Base-by-base conservation (phyloP, 371 early-diverging fungal species). In the Circinella umbellata region DNA sequence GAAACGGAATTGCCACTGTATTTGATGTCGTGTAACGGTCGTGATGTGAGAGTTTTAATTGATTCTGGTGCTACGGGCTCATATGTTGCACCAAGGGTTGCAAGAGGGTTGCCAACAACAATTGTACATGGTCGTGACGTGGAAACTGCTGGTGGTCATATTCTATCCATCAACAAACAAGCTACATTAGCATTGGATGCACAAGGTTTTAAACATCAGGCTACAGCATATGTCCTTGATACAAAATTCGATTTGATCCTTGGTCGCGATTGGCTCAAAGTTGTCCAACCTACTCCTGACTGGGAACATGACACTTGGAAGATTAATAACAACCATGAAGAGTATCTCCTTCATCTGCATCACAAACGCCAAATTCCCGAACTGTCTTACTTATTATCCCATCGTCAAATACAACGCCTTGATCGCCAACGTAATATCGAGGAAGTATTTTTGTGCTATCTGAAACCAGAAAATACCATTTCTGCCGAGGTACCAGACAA, bases 181-280 rank as follows among this genome's bases (percentile, higher is more conserved):
- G 60, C 38, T 37, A 60, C 60, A 35, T 60, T 60, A 27, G 10
- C 60, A 13, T 15, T 61, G 15, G 38, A 60, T 6, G 57, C 18
- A 1, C 34, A 39, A 37, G 67, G 67, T 20, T 39, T 37, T 42
- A 7, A 1, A 17, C 67, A 66, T 46, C 14, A 57, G 57, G n/a
- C 35, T n/a, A 9, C 37, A 46, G 68, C 68, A 18, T 61, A 68
- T 61, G 61, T 68, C 17, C 49, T 68, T 2, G 61, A 68, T 36
- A 68, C 48, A 5, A 68, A 68, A 37, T 68, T 68, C 48, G 68
- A 68, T 37, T 34, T 68, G 1, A 68, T 68, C 15, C 64, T 62
- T 36, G 17, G 63, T 8, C 60, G 60, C 20, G 60, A 60, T 37
- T 60, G 60, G 60, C 34, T 60, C 60, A 60, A 60, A 60, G 9